Evolutionary conservation across 805 yeast species (phyloP).

Genomic region (Saccharomycopsis sp.): DNA sequence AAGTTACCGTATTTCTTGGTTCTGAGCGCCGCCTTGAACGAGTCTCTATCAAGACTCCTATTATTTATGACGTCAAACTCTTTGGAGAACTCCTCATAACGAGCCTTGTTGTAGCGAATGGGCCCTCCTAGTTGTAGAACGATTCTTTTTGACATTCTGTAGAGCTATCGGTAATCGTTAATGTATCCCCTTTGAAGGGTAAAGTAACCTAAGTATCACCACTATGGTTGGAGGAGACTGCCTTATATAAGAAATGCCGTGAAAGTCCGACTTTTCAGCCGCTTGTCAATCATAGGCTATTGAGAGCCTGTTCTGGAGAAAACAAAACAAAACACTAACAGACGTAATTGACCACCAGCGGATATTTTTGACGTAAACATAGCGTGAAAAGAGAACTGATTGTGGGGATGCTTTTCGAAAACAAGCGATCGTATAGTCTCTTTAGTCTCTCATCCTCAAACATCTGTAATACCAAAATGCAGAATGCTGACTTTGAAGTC

Average conservation of each 20-base stretch:
- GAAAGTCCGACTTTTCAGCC: not conserved
- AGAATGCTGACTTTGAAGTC: too few relatives aligned
- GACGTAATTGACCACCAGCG: not conserved
- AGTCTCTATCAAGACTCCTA: not conserved
- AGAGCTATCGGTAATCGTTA: not conserved
- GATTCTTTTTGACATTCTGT: conserved; percentile 10
- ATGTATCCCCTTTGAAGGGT: too few relatives aligned
- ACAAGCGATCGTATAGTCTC: too few relatives aligned
- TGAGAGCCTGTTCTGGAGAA: not conserved
- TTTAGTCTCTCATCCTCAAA: too few relatives aligned
- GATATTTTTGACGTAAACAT: not conserved
- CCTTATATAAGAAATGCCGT: not conserved
- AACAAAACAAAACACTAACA: not conserved
- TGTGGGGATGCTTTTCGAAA: not conserved
- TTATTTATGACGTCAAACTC: conserved; percentile 10
- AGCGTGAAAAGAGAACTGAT: not conserved
- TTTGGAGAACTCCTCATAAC: conserved; percentile 4
- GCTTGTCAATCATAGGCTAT: not conserved
- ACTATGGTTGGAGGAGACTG: not conserved
- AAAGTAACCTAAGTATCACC: too few relatives aligned
- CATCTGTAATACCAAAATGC: too few relatives aligned
- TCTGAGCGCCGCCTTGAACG: conserved; percentile 9
- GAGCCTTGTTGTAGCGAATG: conserved; percentile 16
- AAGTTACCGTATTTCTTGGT: conserved; percentile 12
- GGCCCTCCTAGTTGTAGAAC: conserved; percentile 20